Evolutionary conservation across 441 rosid species (phyloP).

Genomic region (Erodium moschatum): DNA sequence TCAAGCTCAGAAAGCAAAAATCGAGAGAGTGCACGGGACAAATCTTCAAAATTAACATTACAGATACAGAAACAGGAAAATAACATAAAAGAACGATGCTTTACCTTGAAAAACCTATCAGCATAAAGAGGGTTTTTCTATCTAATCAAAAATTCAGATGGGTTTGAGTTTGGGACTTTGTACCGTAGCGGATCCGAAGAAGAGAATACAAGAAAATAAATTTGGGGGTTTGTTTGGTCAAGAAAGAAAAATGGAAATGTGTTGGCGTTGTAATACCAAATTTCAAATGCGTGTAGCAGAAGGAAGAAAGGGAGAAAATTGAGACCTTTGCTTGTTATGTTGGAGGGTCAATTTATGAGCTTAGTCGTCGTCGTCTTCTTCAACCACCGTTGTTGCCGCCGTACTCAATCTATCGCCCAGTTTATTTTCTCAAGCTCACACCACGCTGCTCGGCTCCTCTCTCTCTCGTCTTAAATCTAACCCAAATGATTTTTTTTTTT

Average conservation of each 20-base stretch:
- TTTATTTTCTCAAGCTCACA: not conserved
- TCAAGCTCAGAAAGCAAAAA: not conserved
- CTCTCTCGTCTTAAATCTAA: not conserved
- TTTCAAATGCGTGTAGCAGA: not conserved
- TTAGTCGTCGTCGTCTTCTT: not conserved
- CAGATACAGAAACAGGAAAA: not conserved
- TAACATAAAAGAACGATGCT: not conserved
- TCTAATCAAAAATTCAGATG: not conserved
- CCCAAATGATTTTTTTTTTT: no score
- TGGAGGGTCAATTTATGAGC: not conserved
- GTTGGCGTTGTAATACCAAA: not conserved
- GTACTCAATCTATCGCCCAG: not conserved
- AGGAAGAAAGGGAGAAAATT: not conserved
- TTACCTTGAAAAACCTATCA: not conserved
- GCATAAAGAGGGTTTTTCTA: not conserved
- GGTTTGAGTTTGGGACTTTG: not conserved
- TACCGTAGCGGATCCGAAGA: not conserved
- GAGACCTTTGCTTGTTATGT: not conserved
- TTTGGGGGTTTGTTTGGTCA: not conserved
- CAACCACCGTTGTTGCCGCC: constrained; percentile 5
- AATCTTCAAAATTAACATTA: not conserved
- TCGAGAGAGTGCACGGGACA: not conserved
- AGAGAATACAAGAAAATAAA: not conserved
- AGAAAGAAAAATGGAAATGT: not conserved
- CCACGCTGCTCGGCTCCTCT: not conserved